Evolutionary conservation across 2,329 filamentous ascomycete genomes (phyloP).

Genomic region (Xylaria sp.): DNA sequence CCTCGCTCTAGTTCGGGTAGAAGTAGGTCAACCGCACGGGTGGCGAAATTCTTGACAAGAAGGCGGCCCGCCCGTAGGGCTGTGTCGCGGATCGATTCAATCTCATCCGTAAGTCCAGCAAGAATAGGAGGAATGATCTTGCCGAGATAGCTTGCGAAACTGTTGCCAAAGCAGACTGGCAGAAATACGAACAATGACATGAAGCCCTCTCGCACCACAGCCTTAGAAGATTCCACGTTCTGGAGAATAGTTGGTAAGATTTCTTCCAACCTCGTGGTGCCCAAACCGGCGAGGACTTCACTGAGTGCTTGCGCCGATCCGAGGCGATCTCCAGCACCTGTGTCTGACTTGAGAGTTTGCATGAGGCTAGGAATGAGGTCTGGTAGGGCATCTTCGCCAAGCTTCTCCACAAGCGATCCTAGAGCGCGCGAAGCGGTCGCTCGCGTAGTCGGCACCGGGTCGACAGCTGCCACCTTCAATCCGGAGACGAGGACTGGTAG

Average conservation of each 20-base stretch:
- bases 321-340: conserved; percentile 91
- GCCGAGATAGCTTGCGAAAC: conserved; percentile 93
- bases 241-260: conserved; percentile 95
- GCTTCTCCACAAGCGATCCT: conserved; percentile 95
- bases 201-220: conserved; percentile 93
- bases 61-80: conserved; percentile 90
- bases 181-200: conserved; percentile 99
- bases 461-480: conserved; percentile 85
- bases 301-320: conserved; percentile 95
- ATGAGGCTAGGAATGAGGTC: conserved; percentile 98
- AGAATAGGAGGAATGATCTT: conserved; percentile 96
- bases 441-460: conserved; percentile 94
- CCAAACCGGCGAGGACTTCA: conserved; percentile 93
- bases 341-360: conserved; percentile 96
- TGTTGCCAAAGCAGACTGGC: conserved; percentile 98
- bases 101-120: conserved; percentile 89
- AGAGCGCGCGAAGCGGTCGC: conserved; percentile 95
- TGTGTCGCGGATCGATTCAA: conserved; percentile 97
- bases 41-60: conserved; percentile 97
- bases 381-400: conserved; percentile 94
- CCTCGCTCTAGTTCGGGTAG: conserved; percentile 94
- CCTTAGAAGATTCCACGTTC: conserved; percentile 89
- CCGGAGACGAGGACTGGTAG: conserved; percentile 91
- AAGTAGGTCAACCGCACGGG: conserved; percentile 90
- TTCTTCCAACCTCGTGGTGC: conserved; percentile 90